Base-by-base conservation (phyloP, 306 rosid species). In the Cucumis melo region DNA sequence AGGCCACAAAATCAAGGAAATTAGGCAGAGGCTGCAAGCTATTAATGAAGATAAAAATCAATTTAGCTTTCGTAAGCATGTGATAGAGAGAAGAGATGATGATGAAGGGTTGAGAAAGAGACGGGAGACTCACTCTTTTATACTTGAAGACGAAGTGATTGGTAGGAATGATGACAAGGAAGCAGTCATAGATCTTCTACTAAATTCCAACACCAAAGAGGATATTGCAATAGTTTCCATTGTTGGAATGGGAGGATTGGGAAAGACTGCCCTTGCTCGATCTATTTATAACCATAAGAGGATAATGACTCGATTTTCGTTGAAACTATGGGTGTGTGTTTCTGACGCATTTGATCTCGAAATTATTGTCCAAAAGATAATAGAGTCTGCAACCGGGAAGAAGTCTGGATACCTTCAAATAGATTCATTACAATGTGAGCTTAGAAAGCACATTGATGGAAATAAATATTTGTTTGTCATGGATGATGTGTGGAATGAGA, bases 311-410 rank as follows among this genome's bases (percentile, higher is more conserved):
- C n/a, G n/a, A n/a, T n/a, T n/a, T n/a, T n/a, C n/a, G n/a, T n/a
- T n/a, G n/a, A n/a, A n/a, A n/a, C 21, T 78, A 23, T 82, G 85
- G 85, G 77, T 78, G 44, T 77, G 80, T 7, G 42, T 82, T 66
- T 82, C 77, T 21, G 15, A 46, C 1, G 19, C n/a, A 21, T 71
- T 71, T 71, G 59, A 71, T 71, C n/a, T 75, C 1, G 6, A 38
- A 5, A 7, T 23, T 4, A 75, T 75, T 14, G 36, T 57, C 11
- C 67, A 38, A 57, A 75, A 0, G 16, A 75, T 75, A 14, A 4
- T 5, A 34, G 38, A 8, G 24, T 36, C 38, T 27, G 10, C 55
- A 19, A 75, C 55, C 0, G 1, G 0, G 0, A 3, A 4, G 19
- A 56, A 19, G 7, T n/a, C 20, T 0, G 3, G 6, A 0, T 10